These are phyloP conservation scores for Didymella pinodella DNA, from an alignment of 2,329 filamentous ascomycete species.

Conservation along the genomic window DNA sequence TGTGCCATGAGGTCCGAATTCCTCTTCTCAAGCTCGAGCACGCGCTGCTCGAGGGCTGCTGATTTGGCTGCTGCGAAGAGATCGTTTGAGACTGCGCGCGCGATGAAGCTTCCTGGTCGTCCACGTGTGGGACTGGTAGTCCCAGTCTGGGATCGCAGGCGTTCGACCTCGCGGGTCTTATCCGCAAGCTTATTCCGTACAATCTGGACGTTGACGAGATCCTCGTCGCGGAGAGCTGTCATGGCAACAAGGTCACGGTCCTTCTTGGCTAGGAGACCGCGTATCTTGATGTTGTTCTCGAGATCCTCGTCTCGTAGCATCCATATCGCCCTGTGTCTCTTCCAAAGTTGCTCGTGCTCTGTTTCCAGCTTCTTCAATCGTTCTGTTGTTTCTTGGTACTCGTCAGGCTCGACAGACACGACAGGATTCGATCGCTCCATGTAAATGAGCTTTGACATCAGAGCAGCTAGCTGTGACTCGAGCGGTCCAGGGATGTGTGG, in stretches of 20 bases:
- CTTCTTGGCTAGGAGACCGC: slow-evolving; percentile 51
- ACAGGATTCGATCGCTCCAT: slow-evolving; percentile 47
- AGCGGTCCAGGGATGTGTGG: slow-evolving; percentile 46
- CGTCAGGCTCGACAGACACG: slow-evolving; percentile 48
- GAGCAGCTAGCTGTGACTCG: slow-evolving; percentile 47
- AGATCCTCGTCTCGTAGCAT: slow-evolving; percentile 54
- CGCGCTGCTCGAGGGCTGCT: slow-evolving; percentile 54
- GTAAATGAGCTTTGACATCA: slow-evolving; percentile 51
- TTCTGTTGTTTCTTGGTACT: slow-evolving; percentile 44
- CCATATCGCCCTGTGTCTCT: slow-evolving; percentile 53
- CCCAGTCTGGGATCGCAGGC: slow-evolving; percentile 32
- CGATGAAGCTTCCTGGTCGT: slow-evolving; percentile 44
- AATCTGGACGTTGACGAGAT: slow-evolving; percentile 52
- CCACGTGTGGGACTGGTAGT: slow-evolving; percentile 38
- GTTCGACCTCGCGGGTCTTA: slow-evolving; percentile 49
- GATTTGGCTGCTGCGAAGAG: slow-evolving; percentile 54
- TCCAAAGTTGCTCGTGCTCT: slow-evolving; percentile 49
- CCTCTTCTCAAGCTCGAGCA: slow-evolving; percentile 53
- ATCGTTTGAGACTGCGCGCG: slow-evolving; percentile 49
- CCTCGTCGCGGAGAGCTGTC: slow-evolving; percentile 53
- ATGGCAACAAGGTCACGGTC: slow-evolving; percentile 52
- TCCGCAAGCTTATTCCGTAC: slow-evolving; percentile 53
- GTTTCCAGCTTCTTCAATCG: slow-evolving; percentile 47
- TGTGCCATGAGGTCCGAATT: slow-evolving; percentile 49
- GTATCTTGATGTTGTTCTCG: slow-evolving; percentile 55